Base-by-base conservation (phyloP, 2,329 filamentous ascomycete species). In the Immersiporthe knoxdaviesiana region DNA sequence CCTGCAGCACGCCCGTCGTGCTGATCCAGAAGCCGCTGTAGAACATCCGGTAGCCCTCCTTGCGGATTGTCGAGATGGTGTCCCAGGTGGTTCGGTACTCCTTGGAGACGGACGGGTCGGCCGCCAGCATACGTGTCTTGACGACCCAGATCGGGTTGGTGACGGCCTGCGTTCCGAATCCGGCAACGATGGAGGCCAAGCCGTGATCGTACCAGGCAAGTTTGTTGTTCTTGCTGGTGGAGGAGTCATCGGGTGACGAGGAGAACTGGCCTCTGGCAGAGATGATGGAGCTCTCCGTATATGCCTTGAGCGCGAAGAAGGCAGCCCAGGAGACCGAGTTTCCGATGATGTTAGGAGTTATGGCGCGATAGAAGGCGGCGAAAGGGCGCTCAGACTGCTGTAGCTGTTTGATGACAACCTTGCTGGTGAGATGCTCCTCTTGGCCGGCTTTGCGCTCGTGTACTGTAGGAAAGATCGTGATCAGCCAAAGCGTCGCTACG, bases 101-200 rank as follows among this genome's bases (percentile, higher is more conserved):
- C 18, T 93, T 93, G 1, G 85, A 87, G 7, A 89, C 85, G 67
- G 87, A 84, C 63, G 88, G 87, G 73, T 96, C 92, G 4, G 92
- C 94, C 39, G 94, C 93, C 32, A 98, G 84, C 94, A 99, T 98
- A 72, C 96, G 91, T 11, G 95, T 98, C 84, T 98, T 98, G 78
- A 99, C 89, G 2, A 99, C 96, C 96, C 96, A 99, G 75, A 99
- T 90, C 2, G 96, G 96, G 78, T 98, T 98, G 39, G 96, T 98
- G 73, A 95, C 85, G 39, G 92, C 81, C 58, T 94, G 91, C 1
- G 94, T 97, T 54, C 92, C 79, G 24, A 91, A 84, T 39, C 95
- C 94, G 73, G 86, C 83, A 37, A 85, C 76, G n/a, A 83, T 92
- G 44, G 92, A 94, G 4, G 94, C 89, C 61, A 91, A 75, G 78